phyloP scores from a whole-genome alignment of 257 asterid genomes.

The Gynochthodes officinalis region DNA sequence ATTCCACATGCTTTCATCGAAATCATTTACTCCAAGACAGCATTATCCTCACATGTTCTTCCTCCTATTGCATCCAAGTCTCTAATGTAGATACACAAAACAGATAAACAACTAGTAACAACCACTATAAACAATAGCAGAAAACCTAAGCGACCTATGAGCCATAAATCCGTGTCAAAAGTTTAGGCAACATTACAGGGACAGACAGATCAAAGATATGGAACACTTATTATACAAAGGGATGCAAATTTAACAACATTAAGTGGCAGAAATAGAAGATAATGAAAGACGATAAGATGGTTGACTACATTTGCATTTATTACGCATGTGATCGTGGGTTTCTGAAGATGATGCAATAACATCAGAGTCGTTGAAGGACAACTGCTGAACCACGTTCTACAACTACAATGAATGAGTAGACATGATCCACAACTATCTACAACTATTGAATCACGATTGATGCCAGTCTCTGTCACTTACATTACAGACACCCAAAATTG shows the following conservation, averaged over 20 bases:
- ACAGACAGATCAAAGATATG: background rate
- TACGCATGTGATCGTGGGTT: slow-evolving; percentile 13
- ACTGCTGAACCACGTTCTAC: too few species aligned
- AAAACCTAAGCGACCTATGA: background rate
- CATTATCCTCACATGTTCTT: too few species aligned
- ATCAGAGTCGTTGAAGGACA: slow-evolving; percentile 4
- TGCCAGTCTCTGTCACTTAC: background rate
- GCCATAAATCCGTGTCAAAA: background rate
- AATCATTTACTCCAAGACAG: too few species aligned
- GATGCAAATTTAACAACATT: background rate
- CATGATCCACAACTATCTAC: background rate
- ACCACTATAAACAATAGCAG: too few species aligned
- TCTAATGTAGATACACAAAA: too few species aligned
- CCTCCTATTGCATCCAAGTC: too few species aligned
- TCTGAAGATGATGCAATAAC: slow-evolving; percentile 9
- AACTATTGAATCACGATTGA: background rate
- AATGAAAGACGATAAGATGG: background rate
- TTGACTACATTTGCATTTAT: slow-evolving; percentile 4
- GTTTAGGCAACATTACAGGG: too few species aligned
- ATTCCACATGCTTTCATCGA: too few species aligned
- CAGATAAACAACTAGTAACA: too few species aligned
- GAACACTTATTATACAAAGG: slow-evolving; percentile 9
- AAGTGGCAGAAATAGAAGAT: background rate
- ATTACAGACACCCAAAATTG: too few species aligned
- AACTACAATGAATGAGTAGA: too few species aligned